phyloP scores from a whole-genome alignment of 2,329 filamentous ascomycete species.

The Colletotrichum liriopes region DNA sequence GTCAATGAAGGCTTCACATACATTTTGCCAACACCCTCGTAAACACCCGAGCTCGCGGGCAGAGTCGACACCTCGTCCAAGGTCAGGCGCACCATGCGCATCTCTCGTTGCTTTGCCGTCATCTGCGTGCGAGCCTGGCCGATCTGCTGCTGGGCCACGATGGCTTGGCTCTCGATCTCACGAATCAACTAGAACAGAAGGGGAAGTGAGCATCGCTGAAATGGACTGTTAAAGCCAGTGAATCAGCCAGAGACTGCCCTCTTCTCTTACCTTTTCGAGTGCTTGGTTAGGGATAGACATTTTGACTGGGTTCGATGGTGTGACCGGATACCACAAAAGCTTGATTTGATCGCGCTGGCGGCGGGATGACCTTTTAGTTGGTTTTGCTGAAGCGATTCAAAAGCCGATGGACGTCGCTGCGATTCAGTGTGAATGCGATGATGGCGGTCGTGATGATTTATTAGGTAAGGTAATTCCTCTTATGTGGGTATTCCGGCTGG shows the following conservation, averaged over 20 bases:
- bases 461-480: background rate
- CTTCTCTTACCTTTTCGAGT: constrained; percentile 82
- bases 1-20: constrained; percentile 61
- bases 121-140: constrained; percentile 88
- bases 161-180: constrained; percentile 93
- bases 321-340: background rate
- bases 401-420: background rate
- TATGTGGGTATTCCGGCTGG: background rate
- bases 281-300: constrained; percentile 98
- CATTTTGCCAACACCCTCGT: constrained; percentile 99
- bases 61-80: constrained; percentile 85
- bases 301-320: constrained; percentile 46
- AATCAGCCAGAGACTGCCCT: background rate
- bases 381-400: background rate
- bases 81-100: constrained; percentile 90
- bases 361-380: background rate
- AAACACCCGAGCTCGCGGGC: constrained; percentile 83
- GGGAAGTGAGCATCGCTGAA: constrained; percentile 31
- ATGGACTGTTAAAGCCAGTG: background rate
- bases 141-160: constrained; percentile 93
- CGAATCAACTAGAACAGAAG: constrained; percentile 78
- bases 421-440: background rate
- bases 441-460: background rate
- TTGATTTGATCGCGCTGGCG: background rate
- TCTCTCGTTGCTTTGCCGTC: constrained; percentile 87